Conservation (phyloP, 2,329 filamentous ascomycete genomes). For the Trichoderma afroharzianum region DNA sequence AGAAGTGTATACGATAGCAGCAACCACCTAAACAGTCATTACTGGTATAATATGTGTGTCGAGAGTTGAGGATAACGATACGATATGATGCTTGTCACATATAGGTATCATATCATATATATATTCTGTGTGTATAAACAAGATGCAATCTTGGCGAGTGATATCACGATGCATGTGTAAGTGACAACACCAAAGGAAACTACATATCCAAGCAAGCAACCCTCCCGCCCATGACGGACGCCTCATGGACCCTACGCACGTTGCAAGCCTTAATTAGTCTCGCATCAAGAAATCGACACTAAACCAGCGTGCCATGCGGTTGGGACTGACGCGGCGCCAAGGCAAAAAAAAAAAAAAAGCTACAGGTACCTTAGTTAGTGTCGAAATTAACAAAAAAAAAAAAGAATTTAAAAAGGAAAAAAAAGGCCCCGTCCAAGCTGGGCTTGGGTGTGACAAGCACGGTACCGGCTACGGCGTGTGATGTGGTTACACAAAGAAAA, state of each 20-base stretch:
- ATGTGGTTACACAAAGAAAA: conserved; percentile 11
- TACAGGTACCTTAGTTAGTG: background rate
- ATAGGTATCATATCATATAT: background rate
- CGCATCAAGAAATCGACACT: background rate
- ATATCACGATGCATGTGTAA: background rate
- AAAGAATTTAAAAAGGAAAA: background rate
- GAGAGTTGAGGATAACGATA: background rate
- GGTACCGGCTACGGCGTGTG: conserved; percentile 8
- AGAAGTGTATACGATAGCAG: conserved; percentile 14
- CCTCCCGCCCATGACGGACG: background rate
- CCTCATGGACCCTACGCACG: background rate
- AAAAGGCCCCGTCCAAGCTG: background rate
- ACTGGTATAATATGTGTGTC: conserved; percentile 13
- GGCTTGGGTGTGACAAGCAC: conserved; percentile 12
- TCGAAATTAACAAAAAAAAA: background rate
- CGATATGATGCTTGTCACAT: background rate
- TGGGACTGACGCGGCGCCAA: background rate
- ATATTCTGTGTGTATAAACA: background rate
- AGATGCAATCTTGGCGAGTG: background rate
- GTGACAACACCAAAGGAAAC: background rate
- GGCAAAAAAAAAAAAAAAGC: background rate
- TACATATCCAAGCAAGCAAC: background rate
- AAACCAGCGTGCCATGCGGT: conserved; percentile 9
- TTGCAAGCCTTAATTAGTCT: background rate
- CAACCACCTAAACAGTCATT: conserved; percentile 18